Percentiles rank a stretch among this genome's conserved stretches.
phyloP scores from a whole-genome alignment of 345 rosid genomes.

The Turnera subulata region DNA sequence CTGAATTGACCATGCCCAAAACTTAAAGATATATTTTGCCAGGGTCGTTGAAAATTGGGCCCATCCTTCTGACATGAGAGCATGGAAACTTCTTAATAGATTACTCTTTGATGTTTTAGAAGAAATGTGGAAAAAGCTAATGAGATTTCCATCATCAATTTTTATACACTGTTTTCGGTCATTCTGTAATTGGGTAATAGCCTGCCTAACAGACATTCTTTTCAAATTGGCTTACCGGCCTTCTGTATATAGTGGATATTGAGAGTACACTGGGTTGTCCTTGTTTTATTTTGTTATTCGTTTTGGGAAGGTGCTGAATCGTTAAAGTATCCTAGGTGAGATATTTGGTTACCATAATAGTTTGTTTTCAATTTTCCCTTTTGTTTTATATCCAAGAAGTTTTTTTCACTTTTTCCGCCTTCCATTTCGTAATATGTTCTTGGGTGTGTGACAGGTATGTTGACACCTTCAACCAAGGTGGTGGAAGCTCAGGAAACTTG shows the following conservation, averaged over 20 bases:
- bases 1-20: too few relatives aligned
- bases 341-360: too few relatives aligned
- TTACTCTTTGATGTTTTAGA: too few relatives aligned
- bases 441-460: conserved; percentile 61
- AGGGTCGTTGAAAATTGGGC: too few relatives aligned
- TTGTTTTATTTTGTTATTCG: neutral
- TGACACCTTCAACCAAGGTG: conserved; percentile 73
- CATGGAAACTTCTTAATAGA: too few relatives aligned
- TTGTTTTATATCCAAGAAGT: neutral
- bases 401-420: too few relatives aligned
- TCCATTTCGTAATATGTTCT: neutral
- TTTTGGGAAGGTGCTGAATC: neutral
- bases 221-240: neutral
- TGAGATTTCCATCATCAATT: too few relatives aligned
- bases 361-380: neutral
- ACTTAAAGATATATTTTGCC: too few relatives aligned
- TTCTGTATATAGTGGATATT: neutral
- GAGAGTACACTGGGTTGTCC: neutral
- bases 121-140: too few relatives aligned
- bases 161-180: too few relatives aligned
- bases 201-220: neutral
- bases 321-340: neutral
- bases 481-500: conserved; percentile 43
- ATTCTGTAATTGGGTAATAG: too few relatives aligned
- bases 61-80: too few relatives aligned